A percentile compares a stretch with the other conserved stretches of the same genome.
phyloP scores from a whole-genome alignment of 345 rosid species.

The Boechera divaricarpa region DNA sequence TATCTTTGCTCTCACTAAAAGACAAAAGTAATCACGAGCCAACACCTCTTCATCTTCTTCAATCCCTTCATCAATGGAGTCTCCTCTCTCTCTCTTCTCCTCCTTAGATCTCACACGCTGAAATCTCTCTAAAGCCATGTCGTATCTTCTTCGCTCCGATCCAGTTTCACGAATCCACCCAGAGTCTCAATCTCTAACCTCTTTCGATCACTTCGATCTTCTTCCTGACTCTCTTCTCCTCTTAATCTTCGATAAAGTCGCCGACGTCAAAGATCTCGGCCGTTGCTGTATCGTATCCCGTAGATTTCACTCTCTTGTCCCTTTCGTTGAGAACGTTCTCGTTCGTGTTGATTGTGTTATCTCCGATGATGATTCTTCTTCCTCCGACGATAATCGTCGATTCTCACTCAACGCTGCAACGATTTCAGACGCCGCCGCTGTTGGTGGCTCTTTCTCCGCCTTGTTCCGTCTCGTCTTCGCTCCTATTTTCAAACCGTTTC shows the following conservation, averaged over 20 bases:
- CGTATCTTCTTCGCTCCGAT: conserved; percentile 54
- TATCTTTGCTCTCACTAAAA: conserved; percentile 18
- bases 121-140: conserved; percentile 27
- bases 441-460: conserved; percentile 50
- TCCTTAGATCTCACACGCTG: conserved; percentile 30
- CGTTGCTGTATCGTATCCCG: conserved; percentile 89
- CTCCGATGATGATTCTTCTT: conserved; percentile 67
- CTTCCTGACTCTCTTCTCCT: conserved; percentile 82
- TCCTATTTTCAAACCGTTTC: conserved; percentile 76
- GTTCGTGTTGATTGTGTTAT: conserved; percentile 95
- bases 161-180: conserved; percentile 59
- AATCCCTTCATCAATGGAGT: conserved; percentile 33
- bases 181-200: conserved; percentile 41
- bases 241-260: conserved; percentile 77
- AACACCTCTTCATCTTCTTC: conserved; percentile 1
- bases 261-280: conserved; percentile 93
- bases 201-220: conserved; percentile 82
- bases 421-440: conserved; percentile 42
- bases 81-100: conserved; percentile 16
- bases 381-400: conserved; percentile 57
- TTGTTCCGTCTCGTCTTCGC: conserved; percentile 63
- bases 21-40: conserved; percentile 33
- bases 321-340: conserved; percentile 83
- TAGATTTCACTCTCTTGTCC: conserved; percentile 75
- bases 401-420: conserved; percentile 20